phyloP scores from a whole-genome alignment of 108 stramenopile species.

The Fragilaria crotonensis region DNA sequence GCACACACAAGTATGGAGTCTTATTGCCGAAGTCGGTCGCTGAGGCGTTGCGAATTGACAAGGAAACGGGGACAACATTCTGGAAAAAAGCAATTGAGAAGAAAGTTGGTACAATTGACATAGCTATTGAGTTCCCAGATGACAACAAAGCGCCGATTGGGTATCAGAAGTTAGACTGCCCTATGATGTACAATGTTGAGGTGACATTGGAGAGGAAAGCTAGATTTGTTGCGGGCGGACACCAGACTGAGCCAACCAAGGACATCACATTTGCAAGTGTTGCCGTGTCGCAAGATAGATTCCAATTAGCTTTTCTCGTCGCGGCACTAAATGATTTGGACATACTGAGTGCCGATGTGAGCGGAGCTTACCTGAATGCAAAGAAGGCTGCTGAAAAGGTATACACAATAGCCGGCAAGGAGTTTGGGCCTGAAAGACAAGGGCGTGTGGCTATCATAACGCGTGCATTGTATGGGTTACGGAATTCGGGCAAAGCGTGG shows the following conservation, averaged over 20 bases:
- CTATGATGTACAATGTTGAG: slow-evolving; percentile 27
- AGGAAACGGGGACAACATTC: slow-evolving; percentile 18
- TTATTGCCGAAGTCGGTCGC: slow-evolving; percentile 17
- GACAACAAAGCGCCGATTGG: neutral
- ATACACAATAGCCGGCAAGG: too few species aligned
- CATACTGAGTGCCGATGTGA: too few species aligned
- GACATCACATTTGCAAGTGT: slow-evolving; percentile 27
- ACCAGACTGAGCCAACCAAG: slow-evolving; percentile 13
- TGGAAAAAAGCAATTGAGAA: slow-evolving; percentile 25
- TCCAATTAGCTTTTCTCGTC: slow-evolving; percentile 24
- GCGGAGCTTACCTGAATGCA: too few species aligned
- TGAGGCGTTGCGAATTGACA: slow-evolving; percentile 22
- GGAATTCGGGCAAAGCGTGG: too few species aligned
- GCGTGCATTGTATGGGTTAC: too few species aligned
- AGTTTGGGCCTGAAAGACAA: slow-evolving; percentile 18
- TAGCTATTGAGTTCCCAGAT: too few species aligned
- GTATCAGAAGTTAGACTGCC: slow-evolving; percentile 2
- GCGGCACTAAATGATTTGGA: too few species aligned
- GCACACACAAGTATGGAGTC: slow-evolving; percentile 16
- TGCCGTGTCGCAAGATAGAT: slow-evolving; percentile 22
- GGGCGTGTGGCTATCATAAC: slow-evolving; percentile 7
- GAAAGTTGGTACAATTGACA: too few species aligned
- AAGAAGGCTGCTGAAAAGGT: slow-evolving; percentile 15
- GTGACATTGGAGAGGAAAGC: slow-evolving; percentile 33
- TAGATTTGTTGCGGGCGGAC: slow-evolving; percentile 21